A percentile compares a stretch with the other conserved stretches of the same genome.
Conservation (phyloP, 2,329 filamentous ascomycete genomes). For the Penicillium sp. region DNA sequence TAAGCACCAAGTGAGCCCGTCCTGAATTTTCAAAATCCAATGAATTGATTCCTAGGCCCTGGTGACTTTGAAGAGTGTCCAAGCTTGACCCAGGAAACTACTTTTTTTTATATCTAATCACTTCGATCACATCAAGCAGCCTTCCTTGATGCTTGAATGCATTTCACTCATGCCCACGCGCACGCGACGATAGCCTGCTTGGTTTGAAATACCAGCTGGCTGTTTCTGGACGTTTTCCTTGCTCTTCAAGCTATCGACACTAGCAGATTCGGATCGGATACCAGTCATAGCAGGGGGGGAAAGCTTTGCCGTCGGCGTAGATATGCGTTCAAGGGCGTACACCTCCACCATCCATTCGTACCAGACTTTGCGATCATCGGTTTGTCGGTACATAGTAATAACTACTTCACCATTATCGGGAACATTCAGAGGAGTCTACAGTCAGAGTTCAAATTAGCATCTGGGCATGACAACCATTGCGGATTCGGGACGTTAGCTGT, state of each 20-base stretch:
- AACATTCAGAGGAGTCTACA: slow-evolving; percentile 78
- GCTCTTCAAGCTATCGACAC: slow-evolving; percentile 26
- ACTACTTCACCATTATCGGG: slow-evolving; percentile 84
- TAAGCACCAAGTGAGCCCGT: background rate
- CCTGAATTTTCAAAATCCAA: background rate
- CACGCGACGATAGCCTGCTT: slow-evolving; percentile 34
- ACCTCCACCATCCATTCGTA: slow-evolving; percentile 97
- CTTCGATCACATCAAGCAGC: slow-evolving; percentile 50
- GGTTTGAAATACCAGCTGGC: slow-evolving; percentile 17
- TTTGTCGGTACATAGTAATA: slow-evolving; percentile 94
- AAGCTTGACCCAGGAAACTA: background rate
- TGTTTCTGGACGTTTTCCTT: slow-evolving; percentile 24
- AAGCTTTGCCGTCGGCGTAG: slow-evolving; percentile 19
- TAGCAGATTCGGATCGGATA: slow-evolving; percentile 32
- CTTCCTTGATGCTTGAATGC: slow-evolving; percentile 55
- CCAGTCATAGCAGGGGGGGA: slow-evolving; percentile 38
- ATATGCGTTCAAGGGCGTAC: slow-evolving; percentile 54
- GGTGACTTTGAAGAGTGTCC: too few relatives aligned
- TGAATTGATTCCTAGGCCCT: background rate
- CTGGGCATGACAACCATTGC: background rate
- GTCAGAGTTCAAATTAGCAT: background rate
- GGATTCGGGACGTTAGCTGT: background rate
- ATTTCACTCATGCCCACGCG: slow-evolving; percentile 51
- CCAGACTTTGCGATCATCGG: slow-evolving; percentile 94
- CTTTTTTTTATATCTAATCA: background rate